phyloP scores from a whole-genome alignment of 2,329 filamentous ascomycete species.

The Bipolaris oryzae region DNA sequence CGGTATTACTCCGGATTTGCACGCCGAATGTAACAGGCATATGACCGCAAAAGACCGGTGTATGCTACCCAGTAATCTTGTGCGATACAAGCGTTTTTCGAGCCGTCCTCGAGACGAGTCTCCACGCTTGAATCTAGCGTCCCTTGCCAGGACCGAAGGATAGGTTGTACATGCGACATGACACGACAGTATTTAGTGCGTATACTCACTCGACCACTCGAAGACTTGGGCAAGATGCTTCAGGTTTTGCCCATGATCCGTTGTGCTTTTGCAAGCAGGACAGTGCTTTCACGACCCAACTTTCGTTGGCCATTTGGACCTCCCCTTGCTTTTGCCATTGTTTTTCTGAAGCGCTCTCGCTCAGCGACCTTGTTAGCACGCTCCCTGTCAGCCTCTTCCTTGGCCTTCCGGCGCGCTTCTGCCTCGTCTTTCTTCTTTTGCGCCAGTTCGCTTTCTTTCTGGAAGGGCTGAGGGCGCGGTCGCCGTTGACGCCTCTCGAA shows the following conservation, averaged over 20 bases:
- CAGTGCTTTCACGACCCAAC: slow-evolving; percentile 78
- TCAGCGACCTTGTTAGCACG: slow-evolving; percentile 61
- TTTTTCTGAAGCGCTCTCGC: slow-evolving; percentile 72
- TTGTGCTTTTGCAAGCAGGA: slow-evolving; percentile 79
- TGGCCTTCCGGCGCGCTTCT: slow-evolving; percentile 62
- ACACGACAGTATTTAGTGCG: slow-evolving; percentile 5
- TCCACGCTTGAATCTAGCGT: slow-evolving; percentile 3
- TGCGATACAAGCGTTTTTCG: background rate
- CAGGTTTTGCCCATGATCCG: slow-evolving; percentile 62
- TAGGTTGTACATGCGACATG: slow-evolving; percentile 13
- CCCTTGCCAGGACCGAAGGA: slow-evolving; percentile 6
- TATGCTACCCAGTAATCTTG: background rate
- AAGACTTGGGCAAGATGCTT: slow-evolving; percentile 2
- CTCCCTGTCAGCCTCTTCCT: slow-evolving; percentile 69
- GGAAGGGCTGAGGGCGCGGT: slow-evolving; percentile 48
- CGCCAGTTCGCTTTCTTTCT: slow-evolving; percentile 54
- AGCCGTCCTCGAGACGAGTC: background rate
- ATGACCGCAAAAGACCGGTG: background rate
- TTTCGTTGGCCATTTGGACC: slow-evolving; percentile 75
- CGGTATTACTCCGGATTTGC: background rate
- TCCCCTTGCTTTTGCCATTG: slow-evolving; percentile 67
- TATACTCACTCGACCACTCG: slow-evolving; percentile 1
- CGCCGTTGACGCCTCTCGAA: slow-evolving; percentile 33
- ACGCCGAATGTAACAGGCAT: background rate
- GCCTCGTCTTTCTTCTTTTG: slow-evolving; percentile 66